phyloP scores from a whole-genome alignment of 768 basidiomycete genomes.

The Agrocybe chaxingu region DNA sequence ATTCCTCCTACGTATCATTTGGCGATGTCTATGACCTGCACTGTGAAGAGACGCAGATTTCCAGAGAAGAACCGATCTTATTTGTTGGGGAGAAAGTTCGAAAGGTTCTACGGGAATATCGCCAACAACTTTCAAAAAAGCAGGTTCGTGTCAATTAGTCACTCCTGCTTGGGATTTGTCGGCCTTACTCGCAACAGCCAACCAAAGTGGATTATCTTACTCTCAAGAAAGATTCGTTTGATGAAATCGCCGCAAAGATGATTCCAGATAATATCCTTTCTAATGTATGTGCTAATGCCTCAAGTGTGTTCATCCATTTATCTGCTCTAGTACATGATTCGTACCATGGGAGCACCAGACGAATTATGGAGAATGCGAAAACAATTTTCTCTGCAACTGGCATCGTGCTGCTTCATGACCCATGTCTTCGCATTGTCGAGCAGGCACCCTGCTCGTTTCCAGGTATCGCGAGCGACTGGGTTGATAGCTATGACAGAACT shows the following conservation, averaged over 20 bases:
- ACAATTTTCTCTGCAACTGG: slow-evolving; percentile 90
- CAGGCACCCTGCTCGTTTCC: slow-evolving; percentile 81
- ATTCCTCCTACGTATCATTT: slow-evolving; percentile 85
- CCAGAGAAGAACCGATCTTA: slow-evolving; percentile 85
- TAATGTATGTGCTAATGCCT: slow-evolving; percentile 50
- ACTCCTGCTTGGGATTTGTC: not conserved
- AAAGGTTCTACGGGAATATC: slow-evolving; percentile 60
- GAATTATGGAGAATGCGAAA: slow-evolving; percentile 97
- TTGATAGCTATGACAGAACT: slow-evolving; percentile 91
- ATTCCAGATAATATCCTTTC: slow-evolving; percentile 86
- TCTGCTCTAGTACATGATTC: slow-evolving; percentile 76
- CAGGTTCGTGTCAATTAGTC: slow-evolving; percentile 31
- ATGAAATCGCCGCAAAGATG: slow-evolving; percentile 85
- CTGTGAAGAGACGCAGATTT: slow-evolving; percentile 70
- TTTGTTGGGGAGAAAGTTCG: slow-evolving; percentile 83
- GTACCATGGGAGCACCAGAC: slow-evolving; percentile 76
- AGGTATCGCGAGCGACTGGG: slow-evolving; percentile 86
- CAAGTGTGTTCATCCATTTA: not conserved
- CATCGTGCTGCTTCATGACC: slow-evolving; percentile 89
- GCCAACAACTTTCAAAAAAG: slow-evolving; percentile 43
- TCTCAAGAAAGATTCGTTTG: slow-evolving; percentile 80
- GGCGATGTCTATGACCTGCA: slow-evolving; percentile 94
- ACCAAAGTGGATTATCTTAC: slow-evolving; percentile 64
- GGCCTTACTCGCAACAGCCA: slow-evolving; percentile 33
- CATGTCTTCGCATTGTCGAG: slow-evolving; percentile 82